These are phyloP conservation scores for Ceratobasidium sp. DNA, from an alignment of 1,284 basidiomycete genomes.

Conservation along the genomic window DNA sequence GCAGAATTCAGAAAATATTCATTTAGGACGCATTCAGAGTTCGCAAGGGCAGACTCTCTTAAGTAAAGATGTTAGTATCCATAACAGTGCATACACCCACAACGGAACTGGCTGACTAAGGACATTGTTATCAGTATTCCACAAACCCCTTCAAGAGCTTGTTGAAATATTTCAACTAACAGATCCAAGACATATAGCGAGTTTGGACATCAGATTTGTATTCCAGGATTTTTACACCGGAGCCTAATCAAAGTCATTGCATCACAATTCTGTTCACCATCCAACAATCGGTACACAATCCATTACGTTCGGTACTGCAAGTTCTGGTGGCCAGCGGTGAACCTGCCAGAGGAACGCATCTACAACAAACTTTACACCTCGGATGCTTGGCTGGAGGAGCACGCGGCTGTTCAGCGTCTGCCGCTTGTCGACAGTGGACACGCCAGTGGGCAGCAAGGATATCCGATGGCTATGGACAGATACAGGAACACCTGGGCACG, in stretches of 20 bases:
- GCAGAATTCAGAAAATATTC: too few relatives aligned
- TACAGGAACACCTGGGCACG: too few relatives aligned
- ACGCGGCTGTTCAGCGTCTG: constrained; percentile 40
- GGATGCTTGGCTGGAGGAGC: constrained; percentile 47
- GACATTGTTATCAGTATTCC: constrained; percentile 11
- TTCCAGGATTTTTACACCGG: not conserved
- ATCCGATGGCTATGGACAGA: too few relatives aligned
- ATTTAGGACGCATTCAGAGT: too few relatives aligned
- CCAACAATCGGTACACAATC: not conserved
- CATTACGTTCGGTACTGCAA: not conserved
- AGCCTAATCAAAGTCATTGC: not conserved
- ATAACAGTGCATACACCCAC: not conserved
- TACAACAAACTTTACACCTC: constrained; percentile 51
- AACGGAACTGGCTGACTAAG: not conserved
- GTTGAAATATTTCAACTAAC: not conserved
- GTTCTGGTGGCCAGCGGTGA: not conserved
- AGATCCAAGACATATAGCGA: not conserved
- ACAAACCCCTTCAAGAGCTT: not conserved
- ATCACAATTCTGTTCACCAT: not conserved
- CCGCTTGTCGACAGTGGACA: not conserved
- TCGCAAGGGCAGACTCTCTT: too few relatives aligned
- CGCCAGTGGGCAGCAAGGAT: too few relatives aligned
- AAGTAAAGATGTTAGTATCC: too few relatives aligned
- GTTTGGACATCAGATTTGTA: not conserved
- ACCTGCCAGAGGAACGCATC: constrained; percentile 37